Evolutionary conservation across 306 rosid genomes (phyloP), one percentile per base, ranked within the genome.

Genomic region (Medicago ruthenica): DNA sequence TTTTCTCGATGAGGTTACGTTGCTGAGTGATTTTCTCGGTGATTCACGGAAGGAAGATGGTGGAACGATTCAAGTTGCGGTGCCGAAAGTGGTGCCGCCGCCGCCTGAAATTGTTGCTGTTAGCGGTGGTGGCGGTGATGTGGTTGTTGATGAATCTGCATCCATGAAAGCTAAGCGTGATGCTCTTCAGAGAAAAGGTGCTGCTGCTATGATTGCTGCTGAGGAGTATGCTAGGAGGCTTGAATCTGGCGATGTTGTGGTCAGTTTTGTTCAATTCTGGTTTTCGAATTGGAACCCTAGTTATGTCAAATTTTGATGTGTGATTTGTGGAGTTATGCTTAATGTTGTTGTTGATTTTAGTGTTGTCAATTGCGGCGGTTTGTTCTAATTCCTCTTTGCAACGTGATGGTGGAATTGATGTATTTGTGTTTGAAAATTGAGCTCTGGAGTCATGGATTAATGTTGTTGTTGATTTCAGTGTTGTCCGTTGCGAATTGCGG

Each of bases 141-240:
- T 27, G 45, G 17, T 80, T 9, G 17, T 80, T 9, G 95, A 86
- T 4, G 97, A 88, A 67, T 89, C 91, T 11, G 88, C 86, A 13
- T 88, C 99, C 9, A 91, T 91, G 31, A 95, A 90, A 86, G 93
- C 96, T 3, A 96, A 92, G 69, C 89, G 97, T 13, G 84, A 87
- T 1, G 96, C 91, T 0, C 84, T 96, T 60, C 99, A 96, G 89
- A 79, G 89, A 4, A 89, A 85, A 79, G 99, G 98, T 4, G 97
- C 98, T 9, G 98, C 97, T 10, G 97, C 97, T 4, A 96, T 92
- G 99, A 87, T 96, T 1, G 98, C 98, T 1, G 98, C 98, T 0
- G 99, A 96, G 86, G 98, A 96, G 80, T 96, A 85, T 16, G 99
- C 97, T 0, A 80, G 97, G 39, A 87, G 90, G 45, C 88, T 96